Percentiles rank a stretch among this genome's conserved stretches.
Evolutionary conservation across 1,284 basidiomycete species (phyloP).

Genomic region (Tilletia walkeri): DNA sequence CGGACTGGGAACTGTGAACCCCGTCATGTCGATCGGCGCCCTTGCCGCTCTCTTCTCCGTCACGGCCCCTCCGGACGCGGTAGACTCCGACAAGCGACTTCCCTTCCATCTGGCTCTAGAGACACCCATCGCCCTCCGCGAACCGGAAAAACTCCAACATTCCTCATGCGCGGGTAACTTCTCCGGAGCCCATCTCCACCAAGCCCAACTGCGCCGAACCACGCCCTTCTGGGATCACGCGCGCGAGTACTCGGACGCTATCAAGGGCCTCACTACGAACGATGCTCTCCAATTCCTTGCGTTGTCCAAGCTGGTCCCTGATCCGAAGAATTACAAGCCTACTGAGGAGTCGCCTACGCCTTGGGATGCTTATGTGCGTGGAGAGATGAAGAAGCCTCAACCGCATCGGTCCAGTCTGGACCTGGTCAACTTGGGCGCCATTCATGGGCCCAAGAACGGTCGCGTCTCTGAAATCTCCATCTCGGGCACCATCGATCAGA

Average conservation of each 20-base stretch:
- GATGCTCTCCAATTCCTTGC: conserved; percentile 5
- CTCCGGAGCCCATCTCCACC: conserved; percentile 5
- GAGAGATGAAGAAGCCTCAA: conserved; percentile 11
- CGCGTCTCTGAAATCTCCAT: conserved; percentile 4
- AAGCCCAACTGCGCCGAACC: conserved; percentile 1
- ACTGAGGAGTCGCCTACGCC: background rate
- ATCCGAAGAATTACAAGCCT: conserved; percentile 4
- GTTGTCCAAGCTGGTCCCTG: conserved; percentile 1
- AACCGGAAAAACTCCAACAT: conserved; percentile 7
- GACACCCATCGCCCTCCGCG: conserved; percentile 6
- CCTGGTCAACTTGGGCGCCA: conserved; percentile 6
- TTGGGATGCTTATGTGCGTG: background rate
- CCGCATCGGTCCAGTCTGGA: background rate
- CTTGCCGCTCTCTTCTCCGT: conserved; percentile 8
- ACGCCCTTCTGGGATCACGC: conserved; percentile 5
- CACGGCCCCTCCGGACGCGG: background rate
- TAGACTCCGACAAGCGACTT: conserved; percentile 4
- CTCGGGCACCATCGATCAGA: conserved; percentile 14
- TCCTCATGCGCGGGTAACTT: conserved; percentile 13
- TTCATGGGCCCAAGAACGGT: conserved; percentile 9
- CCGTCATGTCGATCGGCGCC: background rate
- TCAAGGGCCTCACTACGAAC: background rate
- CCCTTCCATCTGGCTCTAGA: conserved; percentile 15
- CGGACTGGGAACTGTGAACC: background rate
- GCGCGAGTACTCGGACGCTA: background rate